These are phyloP conservation scores for Apiotrichum sp. DNA, from an alignment of 1,284 basidiomycete species.

Conservation along the genomic window DNA sequence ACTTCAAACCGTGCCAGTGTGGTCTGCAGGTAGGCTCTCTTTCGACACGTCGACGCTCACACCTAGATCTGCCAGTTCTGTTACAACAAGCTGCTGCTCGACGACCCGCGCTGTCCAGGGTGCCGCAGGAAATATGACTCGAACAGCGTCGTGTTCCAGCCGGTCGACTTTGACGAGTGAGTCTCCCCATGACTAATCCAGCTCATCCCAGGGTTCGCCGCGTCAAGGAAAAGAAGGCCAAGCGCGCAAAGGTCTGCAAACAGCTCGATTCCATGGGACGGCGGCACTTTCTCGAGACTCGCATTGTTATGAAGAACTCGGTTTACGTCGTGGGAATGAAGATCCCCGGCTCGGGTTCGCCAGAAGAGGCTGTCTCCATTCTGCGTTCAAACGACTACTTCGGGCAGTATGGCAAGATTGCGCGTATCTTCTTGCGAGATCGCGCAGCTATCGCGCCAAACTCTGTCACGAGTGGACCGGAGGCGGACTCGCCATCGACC, in stretches of 20 bases:
- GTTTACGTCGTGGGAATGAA: slow-evolving; percentile 90
- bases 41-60: neutral
- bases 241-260: slow-evolving; percentile 90
- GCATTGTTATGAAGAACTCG: slow-evolving; percentile 93
- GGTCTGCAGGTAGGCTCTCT: slow-evolving; percentile 76
- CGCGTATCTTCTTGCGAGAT: slow-evolving; percentile 90
- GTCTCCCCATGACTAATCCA: slow-evolving; percentile 39
- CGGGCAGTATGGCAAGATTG: slow-evolving; percentile 97
- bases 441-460: slow-evolving; percentile 52
- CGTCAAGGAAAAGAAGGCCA: slow-evolving; percentile 91
- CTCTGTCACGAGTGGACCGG: slow-evolving; percentile 49
- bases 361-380: slow-evolving; percentile 96
- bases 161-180: slow-evolving; percentile 92
- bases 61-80: slow-evolving; percentile 95
- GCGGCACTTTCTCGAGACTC: slow-evolving; percentile 83
- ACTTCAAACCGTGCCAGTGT: slow-evolving; percentile 98
- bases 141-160: slow-evolving; percentile 89
- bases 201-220: slow-evolving; percentile 70
- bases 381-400: slow-evolving; percentile 95
- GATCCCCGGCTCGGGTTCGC: slow-evolving; percentile 58
- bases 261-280: slow-evolving; percentile 84
- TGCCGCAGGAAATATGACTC: slow-evolving; percentile 92
- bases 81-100: slow-evolving; percentile 98
- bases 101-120: slow-evolving; percentile 92
- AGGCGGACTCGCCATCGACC: slow-evolving; percentile 49